Conservation (phyloP, 305 asterid genomes). For the Petunia hybrid region DNA sequence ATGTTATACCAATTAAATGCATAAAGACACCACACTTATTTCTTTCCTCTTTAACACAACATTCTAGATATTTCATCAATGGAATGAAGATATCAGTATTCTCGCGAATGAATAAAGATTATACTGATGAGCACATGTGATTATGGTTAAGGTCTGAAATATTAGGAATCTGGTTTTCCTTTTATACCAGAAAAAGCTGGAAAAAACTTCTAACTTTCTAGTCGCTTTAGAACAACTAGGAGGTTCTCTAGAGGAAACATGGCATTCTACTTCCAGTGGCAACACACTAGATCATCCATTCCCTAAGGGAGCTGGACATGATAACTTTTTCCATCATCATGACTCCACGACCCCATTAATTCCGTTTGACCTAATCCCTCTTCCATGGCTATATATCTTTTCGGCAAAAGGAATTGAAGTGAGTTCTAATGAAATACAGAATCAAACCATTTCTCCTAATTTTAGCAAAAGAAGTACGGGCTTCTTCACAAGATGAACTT, state of each 20-base stretch:
- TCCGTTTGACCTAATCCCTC: background rate
- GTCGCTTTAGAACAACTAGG: no score
- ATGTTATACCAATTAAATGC: background rate
- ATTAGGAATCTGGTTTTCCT: background rate
- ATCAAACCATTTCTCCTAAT: background rate
- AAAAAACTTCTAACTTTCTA: no score
- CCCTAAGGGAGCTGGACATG: background rate
- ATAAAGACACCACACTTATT: background rate
- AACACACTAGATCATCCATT: background rate
- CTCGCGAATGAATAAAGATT: background rate
- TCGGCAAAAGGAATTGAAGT: background rate
- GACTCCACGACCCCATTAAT: background rate
- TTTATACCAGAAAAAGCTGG: no score
- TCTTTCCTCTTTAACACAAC: conserved; percentile 3
- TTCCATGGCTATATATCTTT: background rate
- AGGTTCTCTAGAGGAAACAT: no score
- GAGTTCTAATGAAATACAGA: background rate
- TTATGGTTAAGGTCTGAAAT: background rate
- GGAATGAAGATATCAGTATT: background rate
- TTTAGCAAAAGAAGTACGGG: background rate
- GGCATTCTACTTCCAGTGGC: background rate
- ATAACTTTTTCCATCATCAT: background rate
- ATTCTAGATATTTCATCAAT: background rate
- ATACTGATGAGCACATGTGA: background rate
- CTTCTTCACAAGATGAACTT: background rate